Base-by-base conservation (phyloP, 73 alveolate species). In the Tetrahymena thermophila region DNA sequence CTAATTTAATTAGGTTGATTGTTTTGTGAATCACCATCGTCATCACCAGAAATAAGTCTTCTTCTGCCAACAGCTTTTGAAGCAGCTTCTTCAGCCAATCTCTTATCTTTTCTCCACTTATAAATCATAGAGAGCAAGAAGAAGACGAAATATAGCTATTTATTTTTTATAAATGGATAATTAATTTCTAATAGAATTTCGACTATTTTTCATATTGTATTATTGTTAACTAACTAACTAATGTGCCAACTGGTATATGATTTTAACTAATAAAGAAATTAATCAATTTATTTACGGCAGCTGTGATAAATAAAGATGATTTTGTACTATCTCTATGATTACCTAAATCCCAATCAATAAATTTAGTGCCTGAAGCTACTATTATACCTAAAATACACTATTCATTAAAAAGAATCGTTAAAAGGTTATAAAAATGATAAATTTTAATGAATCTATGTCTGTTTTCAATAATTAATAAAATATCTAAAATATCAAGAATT, bases 1-100 rank as follows among this genome's bases (percentile, higher is more conserved):
- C 89, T 71, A 71, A 28, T 71, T 71, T 71, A 71, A 71, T 71
- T 71, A 71, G 89, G 38, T 71, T 71, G 89, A n/a, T 71, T 71
- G 89, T 40, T 71, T 31, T 71, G 11, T 71, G 37, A 28, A 71
- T 71, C 89, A 3, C 35, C 89, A 71, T 71, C 89, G 31, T 71
- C 89, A 71, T 71, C 89, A n/a, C 89, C 89, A 71, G 89, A 71
- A 71, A 71, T 71, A 71, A 71, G 89, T 71, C 89, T 71, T 71
- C 89, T 71, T 71, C 89, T 71, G 89, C 89, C 89, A 10, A 28
- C 89, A 71, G 37, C 89, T 71, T 71, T 71, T 13, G 37, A 28
- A 71, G 89, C 89, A 71, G 89, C 89, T 71, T 71, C 89, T 25
- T 71, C 89, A 71, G 89, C 89, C 37, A 71, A 71, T 71, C 89